These are phyloP conservation scores for Pestalotiopsis sp. DNA, from an alignment of 2,329 filamentous ascomycete species.

Conservation along the genomic window DNA sequence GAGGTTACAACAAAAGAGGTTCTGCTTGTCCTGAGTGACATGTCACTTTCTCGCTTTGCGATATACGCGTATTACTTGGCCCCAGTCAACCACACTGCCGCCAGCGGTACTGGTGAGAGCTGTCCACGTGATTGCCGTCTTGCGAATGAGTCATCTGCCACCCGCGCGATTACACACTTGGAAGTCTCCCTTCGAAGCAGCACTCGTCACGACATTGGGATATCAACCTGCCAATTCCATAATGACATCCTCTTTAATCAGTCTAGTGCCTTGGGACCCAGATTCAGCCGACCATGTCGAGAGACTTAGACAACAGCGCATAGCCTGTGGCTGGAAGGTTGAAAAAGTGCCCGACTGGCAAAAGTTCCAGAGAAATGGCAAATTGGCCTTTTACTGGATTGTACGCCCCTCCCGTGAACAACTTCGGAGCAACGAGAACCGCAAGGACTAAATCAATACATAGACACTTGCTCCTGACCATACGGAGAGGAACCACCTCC, in stretches of 20 bases:
- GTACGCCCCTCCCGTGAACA: slow-evolving; percentile 14
- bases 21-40: neutral
- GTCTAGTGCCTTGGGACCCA: slow-evolving; percentile 28
- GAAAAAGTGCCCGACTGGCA: slow-evolving; percentile 22
- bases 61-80: too few relatives aligned
- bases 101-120: neutral
- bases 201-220: neutral
- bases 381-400: slow-evolving; percentile 18
- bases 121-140: neutral
- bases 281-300: slow-evolving; percentile 23
- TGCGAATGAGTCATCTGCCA: neutral
- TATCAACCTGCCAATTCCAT: neutral
- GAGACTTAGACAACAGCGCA: slow-evolving; percentile 24
- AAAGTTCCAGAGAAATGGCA: slow-evolving; percentile 20
- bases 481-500: neutral
- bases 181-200: neutral
- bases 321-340: slow-evolving; percentile 26
- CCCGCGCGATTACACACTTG: neutral
- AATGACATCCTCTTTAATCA: slow-evolving; percentile 2
- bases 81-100: neutral
- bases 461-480: neutral
- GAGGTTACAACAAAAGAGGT: slow-evolving; percentile 1
- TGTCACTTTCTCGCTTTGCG: neutral
- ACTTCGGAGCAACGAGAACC: too few relatives aligned
- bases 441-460: neutral